Evolutionary conservation across 371 early-diverging fungal species (phyloP).

Genomic region (Capillidium rhysosporum): DNA sequence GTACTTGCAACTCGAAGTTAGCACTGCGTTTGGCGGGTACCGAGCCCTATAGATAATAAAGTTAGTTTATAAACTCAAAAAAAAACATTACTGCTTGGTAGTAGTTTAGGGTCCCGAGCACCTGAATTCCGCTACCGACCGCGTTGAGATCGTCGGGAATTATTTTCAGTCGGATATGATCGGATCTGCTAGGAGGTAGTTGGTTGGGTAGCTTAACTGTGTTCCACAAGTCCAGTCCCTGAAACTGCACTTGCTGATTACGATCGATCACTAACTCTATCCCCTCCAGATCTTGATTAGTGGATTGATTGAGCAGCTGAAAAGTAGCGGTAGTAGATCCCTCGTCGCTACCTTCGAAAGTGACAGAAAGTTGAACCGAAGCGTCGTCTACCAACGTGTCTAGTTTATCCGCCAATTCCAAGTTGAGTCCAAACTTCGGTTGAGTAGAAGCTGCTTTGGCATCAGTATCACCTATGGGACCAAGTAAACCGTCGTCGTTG

Average conservation of each 20-base stretch:
- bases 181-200: too few relatives aligned
- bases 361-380: not conserved
- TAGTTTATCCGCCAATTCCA: not conserved
- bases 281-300: not conserved
- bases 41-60: too few relatives aligned
- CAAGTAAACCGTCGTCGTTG: not conserved
- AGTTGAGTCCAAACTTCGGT: not conserved
- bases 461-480: not conserved
- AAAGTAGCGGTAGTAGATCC: not conserved
- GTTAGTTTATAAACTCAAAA: too few relatives aligned
- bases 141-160: too few relatives aligned
- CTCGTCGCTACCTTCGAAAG: not conserved
- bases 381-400: not conserved
- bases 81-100: too few relatives aligned
- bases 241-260: not conserved
- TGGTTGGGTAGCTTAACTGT: not conserved
- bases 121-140: too few relatives aligned
- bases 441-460: not conserved
- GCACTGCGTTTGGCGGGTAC: too few relatives aligned
- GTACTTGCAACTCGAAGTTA: too few relatives aligned
- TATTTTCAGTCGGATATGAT: too few relatives aligned
- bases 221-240: constrained; percentile 2
- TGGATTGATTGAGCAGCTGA: not conserved
- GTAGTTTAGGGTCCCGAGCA: too few relatives aligned
- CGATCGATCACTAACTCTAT: not conserved